Evolutionary conservation across 148 eudicot species (phyloP).

Genomic region (Arbutus unedo): DNA sequence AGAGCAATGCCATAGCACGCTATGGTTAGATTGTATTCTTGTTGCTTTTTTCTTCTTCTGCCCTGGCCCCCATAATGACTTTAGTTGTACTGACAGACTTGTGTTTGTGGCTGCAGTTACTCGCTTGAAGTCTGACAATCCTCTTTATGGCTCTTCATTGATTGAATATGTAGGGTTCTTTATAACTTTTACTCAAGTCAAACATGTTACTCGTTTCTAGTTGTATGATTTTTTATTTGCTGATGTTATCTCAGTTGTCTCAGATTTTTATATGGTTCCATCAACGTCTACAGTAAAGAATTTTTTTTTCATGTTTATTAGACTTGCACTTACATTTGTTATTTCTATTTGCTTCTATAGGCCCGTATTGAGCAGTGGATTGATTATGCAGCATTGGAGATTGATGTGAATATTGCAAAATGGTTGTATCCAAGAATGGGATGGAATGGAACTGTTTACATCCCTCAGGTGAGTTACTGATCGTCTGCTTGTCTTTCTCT

Average conservation of each 20-base stretch:
- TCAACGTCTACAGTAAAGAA: neutral
- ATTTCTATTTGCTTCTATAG: slow-evolving; percentile 9
- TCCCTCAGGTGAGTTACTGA: slow-evolving; percentile 20
- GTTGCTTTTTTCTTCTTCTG: neutral
- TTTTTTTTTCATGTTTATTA: neutral
- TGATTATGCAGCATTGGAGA: slow-evolving; percentile 21
- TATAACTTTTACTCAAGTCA: neutral
- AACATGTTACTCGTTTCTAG: neutral
- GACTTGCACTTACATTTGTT: neutral
- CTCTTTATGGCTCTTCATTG: slow-evolving; percentile 24
- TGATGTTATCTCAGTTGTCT: neutral
- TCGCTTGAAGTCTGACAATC: slow-evolving; percentile 20
- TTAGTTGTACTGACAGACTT: neutral
- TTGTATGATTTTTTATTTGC: neutral
- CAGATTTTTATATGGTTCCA: neutral
- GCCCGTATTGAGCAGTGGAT: slow-evolving; percentile 26
- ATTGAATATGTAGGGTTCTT: slow-evolving; percentile 24
- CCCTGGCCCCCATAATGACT: neutral
- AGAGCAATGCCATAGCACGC: slow-evolving; percentile 78
- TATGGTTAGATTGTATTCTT: slow-evolving; percentile 40
- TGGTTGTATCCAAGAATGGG: slow-evolving; percentile 20
- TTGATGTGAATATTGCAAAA: slow-evolving; percentile 18
- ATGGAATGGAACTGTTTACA: slow-evolving; percentile 1
- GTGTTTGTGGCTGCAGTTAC: slow-evolving; percentile 35
- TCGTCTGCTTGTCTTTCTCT: neutral